Base-by-base conservation (phyloP, 2,329 filamentous ascomycete species). In the Aspergillus piperis region DNA sequence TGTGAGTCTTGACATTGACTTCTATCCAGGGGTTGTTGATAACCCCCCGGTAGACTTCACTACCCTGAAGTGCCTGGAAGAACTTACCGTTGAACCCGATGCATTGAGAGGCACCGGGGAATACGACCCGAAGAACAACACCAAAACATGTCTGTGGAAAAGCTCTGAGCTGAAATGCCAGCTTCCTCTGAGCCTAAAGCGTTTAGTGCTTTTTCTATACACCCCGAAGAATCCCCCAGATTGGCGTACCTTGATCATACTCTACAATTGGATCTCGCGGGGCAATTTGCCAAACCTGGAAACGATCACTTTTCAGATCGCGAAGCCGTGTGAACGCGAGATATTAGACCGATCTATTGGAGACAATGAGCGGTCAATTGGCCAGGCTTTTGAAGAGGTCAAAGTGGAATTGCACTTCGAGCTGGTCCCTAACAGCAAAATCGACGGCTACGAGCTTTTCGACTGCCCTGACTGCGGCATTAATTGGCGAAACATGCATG, bases 21-120 rank as follows among this genome's bases (percentile, higher is more conserved):
- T 59, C 25, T 50, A 42, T 30, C 39, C 39, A 25, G 25, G 38
- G 3, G 8, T 3, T 7, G 8, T 17, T 0, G 11, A 51, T 2
- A 25, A 48, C 6, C 58, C 52, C 5, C 17, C 58, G 13, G 21
- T 59, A 19, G 47, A 59, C 21, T 51, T 59, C 13, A 44, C 21
- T 5, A 19, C n/a, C 7, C 42, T 60, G 23, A n/a, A 11, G 3
- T 6, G 25, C 15, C 52, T 56, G 17, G 32, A 54, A 23, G 36
- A 60, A n/a, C 58, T 60, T 15, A 56, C 52, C 7, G 39, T 60
- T 13, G 42, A 60, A n/a, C 27, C 58, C 11, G 11, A 13, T 4
- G 57, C 27, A 41, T 17, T 59, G 6, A 48, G 57, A 23, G 51
- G 51, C 1, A 23, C 41, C 10, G n/a, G 17, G 5, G 6, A 30